A percentile compares a stretch with the other conserved stretches of the same genome.
phyloP scores from a whole-genome alignment of 345 rosid species.

The Gossypium rotundifolium region DNA sequence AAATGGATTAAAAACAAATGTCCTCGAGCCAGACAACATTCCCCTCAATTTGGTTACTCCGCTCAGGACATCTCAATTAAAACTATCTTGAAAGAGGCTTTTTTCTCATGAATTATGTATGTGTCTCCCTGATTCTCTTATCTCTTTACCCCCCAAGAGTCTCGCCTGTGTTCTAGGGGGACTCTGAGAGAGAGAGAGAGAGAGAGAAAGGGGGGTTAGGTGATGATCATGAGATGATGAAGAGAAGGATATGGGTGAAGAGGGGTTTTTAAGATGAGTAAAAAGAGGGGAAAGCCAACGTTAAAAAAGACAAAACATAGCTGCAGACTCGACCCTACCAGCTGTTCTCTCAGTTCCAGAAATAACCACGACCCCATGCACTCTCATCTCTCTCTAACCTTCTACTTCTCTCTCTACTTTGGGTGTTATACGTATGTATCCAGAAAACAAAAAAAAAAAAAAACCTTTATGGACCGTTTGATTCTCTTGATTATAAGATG shows the following conservation, averaged over 20 bases:
- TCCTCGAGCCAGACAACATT: constrained; percentile 98
- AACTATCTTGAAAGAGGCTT: background rate
- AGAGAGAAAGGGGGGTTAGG: constrained; percentile 16
- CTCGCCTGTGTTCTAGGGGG: constrained; percentile 66
- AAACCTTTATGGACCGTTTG: constrained; percentile 21
- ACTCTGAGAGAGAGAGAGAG: constrained; percentile 22
- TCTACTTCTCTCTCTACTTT: background rate
- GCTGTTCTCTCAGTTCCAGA: constrained; percentile 45
- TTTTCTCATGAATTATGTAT: background rate
- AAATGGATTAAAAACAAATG: constrained; percentile 25
- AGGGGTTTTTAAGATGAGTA: constrained; percentile 32
- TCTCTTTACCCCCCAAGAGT: constrained; percentile 47
- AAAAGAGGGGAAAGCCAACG: constrained; percentile 32
- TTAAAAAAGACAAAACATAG: constrained; percentile 44
- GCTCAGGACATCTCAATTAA: constrained; percentile 2
- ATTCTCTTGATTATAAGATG: constrained; percentile 15
- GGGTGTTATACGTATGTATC: background rate
- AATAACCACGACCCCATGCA: constrained; percentile 66
- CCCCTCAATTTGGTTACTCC: constrained; percentile 67
- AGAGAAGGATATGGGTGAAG: constrained; percentile 27
- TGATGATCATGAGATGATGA: constrained; percentile 26
- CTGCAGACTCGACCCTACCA: constrained; percentile 38
- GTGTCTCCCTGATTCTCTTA: constrained; percentile 6
- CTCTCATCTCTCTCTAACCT: background rate
- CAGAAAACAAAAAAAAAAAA: background rate